Percentiles rank a stretch among this genome's conserved stretches.
Conservation (phyloP, 1,284 basidiomycete species). For the Malassezia sympodialis region DNA sequence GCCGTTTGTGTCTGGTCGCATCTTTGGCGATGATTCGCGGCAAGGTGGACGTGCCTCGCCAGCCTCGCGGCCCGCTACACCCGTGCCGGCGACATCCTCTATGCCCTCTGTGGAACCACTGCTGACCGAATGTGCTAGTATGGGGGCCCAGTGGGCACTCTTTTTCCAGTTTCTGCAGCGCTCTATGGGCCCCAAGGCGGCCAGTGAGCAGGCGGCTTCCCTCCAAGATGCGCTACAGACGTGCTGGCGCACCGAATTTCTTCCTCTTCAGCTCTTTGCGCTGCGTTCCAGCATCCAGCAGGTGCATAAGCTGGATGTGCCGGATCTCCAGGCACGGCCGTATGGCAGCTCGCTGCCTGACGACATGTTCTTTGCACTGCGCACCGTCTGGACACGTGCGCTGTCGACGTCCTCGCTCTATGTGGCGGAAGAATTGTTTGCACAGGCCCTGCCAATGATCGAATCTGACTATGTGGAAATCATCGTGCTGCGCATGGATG, state of each 20-base stretch:
- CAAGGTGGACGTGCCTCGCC: not conserved
- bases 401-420: slow-evolving; percentile 32
- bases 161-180: slow-evolving; percentile 69
- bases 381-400: slow-evolving; percentile 32
- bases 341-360: slow-evolving; percentile 41
- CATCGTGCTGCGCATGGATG: slow-evolving; percentile 41
- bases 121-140: slow-evolving; percentile 71
- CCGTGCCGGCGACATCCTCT: slow-evolving; percentile 49
- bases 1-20: slow-evolving; percentile 16
- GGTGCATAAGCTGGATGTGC: slow-evolving; percentile 50
- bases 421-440: slow-evolving; percentile 22
- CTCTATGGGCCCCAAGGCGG: not conserved
- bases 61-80: slow-evolving; percentile 15
- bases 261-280: slow-evolving; percentile 86
- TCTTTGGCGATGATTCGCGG: slow-evolving; percentile 33
- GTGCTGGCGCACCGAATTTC: slow-evolving; percentile 61
- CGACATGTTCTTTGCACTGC: slow-evolving; percentile 44
- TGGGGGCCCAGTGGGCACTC: slow-evolving; percentile 81
- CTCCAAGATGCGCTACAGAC: slow-evolving; percentile 55
- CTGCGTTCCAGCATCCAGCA: slow-evolving; percentile 76
- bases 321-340: slow-evolving; percentile 27
- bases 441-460: slow-evolving; percentile 21
- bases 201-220: not conserved
- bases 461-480: slow-evolving; percentile 41
- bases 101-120: slow-evolving; percentile 63